These are phyloP conservation scores for Macrotyloma uniflorum DNA, from an alignment of 306 rosid genomes.

Conservation along the genomic window DNA sequence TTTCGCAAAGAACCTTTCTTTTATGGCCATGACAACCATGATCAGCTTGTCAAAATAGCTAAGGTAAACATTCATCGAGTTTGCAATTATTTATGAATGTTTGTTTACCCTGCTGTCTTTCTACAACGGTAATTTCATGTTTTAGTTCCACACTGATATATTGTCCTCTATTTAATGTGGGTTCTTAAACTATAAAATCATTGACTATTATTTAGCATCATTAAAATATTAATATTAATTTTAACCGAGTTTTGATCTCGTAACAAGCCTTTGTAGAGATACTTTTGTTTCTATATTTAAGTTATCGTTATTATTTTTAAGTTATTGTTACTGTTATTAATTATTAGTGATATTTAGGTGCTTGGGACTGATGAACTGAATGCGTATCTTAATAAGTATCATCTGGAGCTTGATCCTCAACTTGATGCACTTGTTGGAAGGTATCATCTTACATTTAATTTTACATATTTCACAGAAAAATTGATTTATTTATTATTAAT, in stretches of 20 bases:
- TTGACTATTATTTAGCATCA: background rate
- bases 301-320: background rate
- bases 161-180: background rate
- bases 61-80: constrained; percentile 52
- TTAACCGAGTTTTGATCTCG: background rate
- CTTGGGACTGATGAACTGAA: constrained; percentile 86
- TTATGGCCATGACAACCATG: constrained; percentile 97
- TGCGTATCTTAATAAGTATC: constrained; percentile 74
- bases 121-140: background rate
- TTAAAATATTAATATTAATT: background rate
- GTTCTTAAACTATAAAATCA: background rate
- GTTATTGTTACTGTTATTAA: background rate
- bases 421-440: constrained; percentile 83
- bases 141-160: background rate
- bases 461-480: background rate
- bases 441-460: constrained; percentile 36
- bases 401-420: constrained; percentile 81
- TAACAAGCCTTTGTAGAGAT: background rate
- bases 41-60: constrained; percentile 81
- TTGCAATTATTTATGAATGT: background rate
- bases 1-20: constrained; percentile 94
- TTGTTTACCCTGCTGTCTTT: background rate
- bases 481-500: constrained; percentile 13
- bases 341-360: constrained; percentile 51
- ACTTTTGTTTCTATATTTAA: background rate